Evolutionary conservation across 129 eudicot species (phyloP).

Genomic region (Lonicera japonica): DNA sequence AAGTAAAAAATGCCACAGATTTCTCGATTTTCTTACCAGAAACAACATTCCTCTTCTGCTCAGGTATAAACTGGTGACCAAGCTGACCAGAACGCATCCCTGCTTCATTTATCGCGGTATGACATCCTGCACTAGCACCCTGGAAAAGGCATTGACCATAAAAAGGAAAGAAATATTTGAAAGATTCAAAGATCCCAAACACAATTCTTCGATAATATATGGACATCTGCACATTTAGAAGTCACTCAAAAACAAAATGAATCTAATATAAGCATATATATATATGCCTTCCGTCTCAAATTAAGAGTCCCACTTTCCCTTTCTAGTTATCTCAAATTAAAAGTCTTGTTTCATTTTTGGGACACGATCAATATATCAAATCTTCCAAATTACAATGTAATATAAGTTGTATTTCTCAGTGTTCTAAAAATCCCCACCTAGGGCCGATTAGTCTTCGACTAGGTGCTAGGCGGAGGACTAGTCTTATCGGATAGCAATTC

Average conservation of each 20-base stretch:
- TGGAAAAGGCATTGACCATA: conserved; percentile 1
- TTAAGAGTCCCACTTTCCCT: background rate
- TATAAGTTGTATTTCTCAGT: too few relatives aligned
- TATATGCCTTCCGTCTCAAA: background rate
- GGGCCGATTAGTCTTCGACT: too few relatives aligned
- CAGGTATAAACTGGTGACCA: conserved; percentile 6
- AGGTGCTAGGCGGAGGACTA: too few relatives aligned
- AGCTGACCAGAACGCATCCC: conserved; percentile 9
- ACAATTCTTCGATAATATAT: background rate
- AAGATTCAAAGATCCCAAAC: too few relatives aligned
- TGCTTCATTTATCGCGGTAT: conserved; percentile 12
- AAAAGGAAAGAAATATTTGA: too few relatives aligned
- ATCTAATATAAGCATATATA: background rate
- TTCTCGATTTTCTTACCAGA: conserved; percentile 30
- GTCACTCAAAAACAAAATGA: background rate
- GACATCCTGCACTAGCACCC: conserved; percentile 7
- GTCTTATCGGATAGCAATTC: too few relatives aligned
- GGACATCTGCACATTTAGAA: background rate
- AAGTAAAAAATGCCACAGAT: conserved; percentile 10
- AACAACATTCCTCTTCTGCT: conserved; percentile 14
- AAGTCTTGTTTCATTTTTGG: background rate
- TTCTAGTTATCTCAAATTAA: background rate
- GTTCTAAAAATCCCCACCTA: too few relatives aligned
- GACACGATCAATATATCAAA: background rate
- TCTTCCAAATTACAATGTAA: too few relatives aligned